A percentile compares a stretch with the other conserved stretches of the same genome.
phyloP scores from a whole-genome alignment of 331 rosid species.

The Pyrus hybrid region DNA sequence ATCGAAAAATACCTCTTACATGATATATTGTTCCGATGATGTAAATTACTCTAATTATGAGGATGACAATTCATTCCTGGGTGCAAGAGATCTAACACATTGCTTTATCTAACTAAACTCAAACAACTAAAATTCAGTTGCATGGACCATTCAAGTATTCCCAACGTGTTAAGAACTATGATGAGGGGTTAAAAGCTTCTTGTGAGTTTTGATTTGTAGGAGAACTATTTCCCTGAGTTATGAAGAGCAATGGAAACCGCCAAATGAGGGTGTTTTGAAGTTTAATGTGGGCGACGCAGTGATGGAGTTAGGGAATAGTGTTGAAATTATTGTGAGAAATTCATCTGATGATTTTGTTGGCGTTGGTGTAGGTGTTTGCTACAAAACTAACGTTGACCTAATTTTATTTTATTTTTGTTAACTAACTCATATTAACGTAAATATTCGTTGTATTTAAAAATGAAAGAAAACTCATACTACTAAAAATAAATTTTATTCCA shows the following conservation, averaged over 20 bases:
- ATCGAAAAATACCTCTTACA: no score
- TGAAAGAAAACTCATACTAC: background rate
- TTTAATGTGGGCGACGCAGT: background rate
- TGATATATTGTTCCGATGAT: background rate
- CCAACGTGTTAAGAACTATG: background rate
- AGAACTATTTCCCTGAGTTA: background rate
- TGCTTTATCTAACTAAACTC: background rate
- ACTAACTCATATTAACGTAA: background rate
- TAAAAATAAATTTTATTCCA: no score
- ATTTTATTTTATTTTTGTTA: background rate
- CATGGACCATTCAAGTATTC: background rate
- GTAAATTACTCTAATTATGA: no score
- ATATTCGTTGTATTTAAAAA: background rate
- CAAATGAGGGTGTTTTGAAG: background rate
- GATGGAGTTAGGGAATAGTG: background rate
- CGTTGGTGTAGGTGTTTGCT: fast-evolving
- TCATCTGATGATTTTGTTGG: fast-evolving
- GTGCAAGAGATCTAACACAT: background rate
- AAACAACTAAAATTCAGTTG: no score
- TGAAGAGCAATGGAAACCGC: background rate
- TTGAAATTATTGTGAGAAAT: no score
- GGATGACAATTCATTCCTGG: background rate
- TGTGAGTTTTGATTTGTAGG: no score
- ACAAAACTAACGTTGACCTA: background rate
- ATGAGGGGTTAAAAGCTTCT: no score